phyloP scores from a whole-genome alignment of 805 yeast genomes.

The Starmera quercuum region DNA sequence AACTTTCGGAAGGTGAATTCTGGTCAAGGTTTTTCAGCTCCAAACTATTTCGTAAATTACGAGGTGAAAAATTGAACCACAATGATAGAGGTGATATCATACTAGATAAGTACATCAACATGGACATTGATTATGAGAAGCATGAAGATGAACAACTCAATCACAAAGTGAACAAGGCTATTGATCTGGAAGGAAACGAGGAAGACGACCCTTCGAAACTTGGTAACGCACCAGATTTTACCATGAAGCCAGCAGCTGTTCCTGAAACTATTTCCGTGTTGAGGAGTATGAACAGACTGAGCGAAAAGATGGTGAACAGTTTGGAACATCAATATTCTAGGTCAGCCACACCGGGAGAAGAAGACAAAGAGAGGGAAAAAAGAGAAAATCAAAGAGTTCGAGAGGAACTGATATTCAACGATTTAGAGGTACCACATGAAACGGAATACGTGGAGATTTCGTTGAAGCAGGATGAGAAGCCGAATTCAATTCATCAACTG shows the following conservation, averaged over 20 bases:
- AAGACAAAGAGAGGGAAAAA: conserved; percentile 29
- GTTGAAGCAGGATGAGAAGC: conserved; percentile 10
- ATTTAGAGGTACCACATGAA: conserved; percentile 38
- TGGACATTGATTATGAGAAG: conserved; percentile 52
- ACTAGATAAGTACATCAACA: conserved; percentile 73
- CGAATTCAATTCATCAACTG: not conserved
- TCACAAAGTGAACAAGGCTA: conserved; percentile 54
- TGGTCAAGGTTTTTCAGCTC: conserved; percentile 96
- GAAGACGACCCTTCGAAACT: conserved; percentile 69
- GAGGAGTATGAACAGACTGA: conserved; percentile 82
- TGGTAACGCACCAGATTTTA: conserved; percentile 83
- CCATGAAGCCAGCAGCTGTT: conserved; percentile 61
- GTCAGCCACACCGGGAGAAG: conserved; percentile 23
- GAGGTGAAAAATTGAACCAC: conserved; percentile 78
- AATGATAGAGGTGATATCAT: conserved; percentile 79
- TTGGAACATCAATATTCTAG: conserved; percentile 36
- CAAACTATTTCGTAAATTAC: conserved; percentile 72
- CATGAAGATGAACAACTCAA: conserved; percentile 33
- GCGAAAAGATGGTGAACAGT: conserved; percentile 69
- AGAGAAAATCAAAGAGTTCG: conserved; percentile 26
- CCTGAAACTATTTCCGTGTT: conserved; percentile 69
- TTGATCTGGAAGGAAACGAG: conserved; percentile 75
- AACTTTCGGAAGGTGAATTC: conserved; percentile 81
- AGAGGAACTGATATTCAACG: conserved; percentile 41
- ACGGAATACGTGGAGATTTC: conserved; percentile 46